Conservation (phyloP, 352 stramenopile species). For the Pythium coloratum region DNA sequence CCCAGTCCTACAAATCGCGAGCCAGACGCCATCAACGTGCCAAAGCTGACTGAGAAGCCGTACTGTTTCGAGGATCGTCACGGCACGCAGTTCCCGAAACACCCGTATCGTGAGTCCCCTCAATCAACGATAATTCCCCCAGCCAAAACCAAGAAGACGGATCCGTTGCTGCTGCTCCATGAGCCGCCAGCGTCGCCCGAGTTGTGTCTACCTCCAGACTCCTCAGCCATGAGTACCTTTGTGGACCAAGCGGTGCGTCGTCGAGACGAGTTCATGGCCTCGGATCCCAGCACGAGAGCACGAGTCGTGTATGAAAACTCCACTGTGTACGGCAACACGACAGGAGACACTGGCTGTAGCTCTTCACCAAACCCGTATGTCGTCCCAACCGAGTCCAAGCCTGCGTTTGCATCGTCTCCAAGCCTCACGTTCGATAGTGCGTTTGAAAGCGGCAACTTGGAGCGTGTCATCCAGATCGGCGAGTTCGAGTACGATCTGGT, state of each 20-base stretch:
- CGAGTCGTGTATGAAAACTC: conserved; percentile 59
- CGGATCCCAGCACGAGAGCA: conserved; percentile 37
- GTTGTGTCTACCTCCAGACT: conserved; percentile 22
- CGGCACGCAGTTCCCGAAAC: conserved; percentile 38
- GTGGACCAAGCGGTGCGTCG: conserved; percentile 29
- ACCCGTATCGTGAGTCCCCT: neutral
- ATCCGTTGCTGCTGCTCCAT: conserved; percentile 17
- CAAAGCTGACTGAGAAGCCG: neutral
- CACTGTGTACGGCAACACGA: conserved; percentile 16
- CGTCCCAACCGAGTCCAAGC: conserved; percentile 29
- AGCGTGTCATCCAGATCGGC: conserved; percentile 79
- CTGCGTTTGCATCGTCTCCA: conserved; percentile 21
- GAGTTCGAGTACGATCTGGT: conserved; percentile 90
- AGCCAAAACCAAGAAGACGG: neutral
- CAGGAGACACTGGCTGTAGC: neutral
- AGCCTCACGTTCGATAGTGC: conserved; percentile 89
- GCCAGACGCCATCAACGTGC: neutral
- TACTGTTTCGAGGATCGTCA: conserved; percentile 33
- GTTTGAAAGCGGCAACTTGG: conserved; percentile 93
- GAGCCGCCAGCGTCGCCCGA: conserved; percentile 22
- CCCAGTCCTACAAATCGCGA: too few species aligned
- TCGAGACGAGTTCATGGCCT: conserved; percentile 38
- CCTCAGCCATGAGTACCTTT: conserved; percentile 20
- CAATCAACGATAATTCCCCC: neutral
- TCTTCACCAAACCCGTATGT: conserved; percentile 32